Conservation (phyloP, 352 stramenopile species). For the Phytophthora gonapodyides region DNA sequence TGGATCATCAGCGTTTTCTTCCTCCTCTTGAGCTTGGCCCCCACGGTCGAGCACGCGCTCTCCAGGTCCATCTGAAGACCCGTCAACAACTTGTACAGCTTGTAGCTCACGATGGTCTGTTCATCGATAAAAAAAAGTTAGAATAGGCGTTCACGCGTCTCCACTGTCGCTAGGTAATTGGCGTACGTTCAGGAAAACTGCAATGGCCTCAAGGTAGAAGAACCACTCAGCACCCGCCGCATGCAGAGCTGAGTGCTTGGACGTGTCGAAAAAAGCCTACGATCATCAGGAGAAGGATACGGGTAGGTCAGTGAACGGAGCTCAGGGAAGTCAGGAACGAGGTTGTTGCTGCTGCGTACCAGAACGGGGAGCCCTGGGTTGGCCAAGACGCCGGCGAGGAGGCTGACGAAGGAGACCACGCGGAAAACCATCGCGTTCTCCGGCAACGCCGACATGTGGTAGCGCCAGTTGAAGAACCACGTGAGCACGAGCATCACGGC, state of each 20-base stretch:
- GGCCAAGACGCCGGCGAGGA: conserved; percentile 42
- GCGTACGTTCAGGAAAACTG: conserved; percentile 56
- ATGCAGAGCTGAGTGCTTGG: conserved; percentile 46
- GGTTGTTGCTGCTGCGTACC: conserved; percentile 25
- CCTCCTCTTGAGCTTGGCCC: conserved; percentile 35
- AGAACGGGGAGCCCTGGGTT: conserved; percentile 56
- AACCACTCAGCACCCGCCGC: conserved; percentile 58
- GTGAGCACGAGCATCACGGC: conserved; percentile 51
- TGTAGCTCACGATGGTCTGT: conserved; percentile 55
- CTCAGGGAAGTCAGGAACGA: not conserved
- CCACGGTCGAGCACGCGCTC: conserved; percentile 30
- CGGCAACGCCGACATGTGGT: conserved; percentile 42
- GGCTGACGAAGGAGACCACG: conserved; percentile 31
- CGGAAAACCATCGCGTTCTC: conserved; percentile 28
- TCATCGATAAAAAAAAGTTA: conserved; percentile 1
- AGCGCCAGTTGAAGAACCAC: conserved; percentile 58
- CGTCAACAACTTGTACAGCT: conserved; percentile 46
- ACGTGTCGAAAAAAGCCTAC: conserved; percentile 61
- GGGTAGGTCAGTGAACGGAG: conserved; percentile 9
- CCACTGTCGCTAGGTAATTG: not conserved
- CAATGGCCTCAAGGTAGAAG: conserved; percentile 59
- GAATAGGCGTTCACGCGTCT: not conserved
- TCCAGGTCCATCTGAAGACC: conserved; percentile 40
- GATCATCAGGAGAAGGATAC: not conserved
- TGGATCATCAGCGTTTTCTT: conserved; percentile 53